Percentiles rank a stretch among this genome's conserved stretches.
Conservation (phyloP, 176 grass and related monocot species). For the Elaeis guineensis region DNA sequence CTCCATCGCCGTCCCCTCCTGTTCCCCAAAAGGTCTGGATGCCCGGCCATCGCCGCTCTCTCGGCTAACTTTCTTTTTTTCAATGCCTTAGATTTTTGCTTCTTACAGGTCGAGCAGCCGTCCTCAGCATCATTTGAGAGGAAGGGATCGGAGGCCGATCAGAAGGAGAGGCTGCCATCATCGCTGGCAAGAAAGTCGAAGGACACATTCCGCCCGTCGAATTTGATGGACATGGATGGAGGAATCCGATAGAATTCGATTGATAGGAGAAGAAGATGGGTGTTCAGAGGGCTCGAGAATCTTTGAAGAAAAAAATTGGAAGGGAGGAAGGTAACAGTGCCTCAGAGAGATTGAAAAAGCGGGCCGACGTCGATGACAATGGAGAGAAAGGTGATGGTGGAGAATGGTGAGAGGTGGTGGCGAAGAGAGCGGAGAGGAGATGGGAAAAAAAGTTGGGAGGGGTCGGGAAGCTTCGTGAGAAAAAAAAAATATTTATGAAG, state of each 20-base stretch:
- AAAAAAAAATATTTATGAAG: no score
- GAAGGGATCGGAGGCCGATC: constrained; percentile 13
- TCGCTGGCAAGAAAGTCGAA: constrained; percentile 71
- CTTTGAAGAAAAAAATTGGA: no score
- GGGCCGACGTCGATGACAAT: no score
- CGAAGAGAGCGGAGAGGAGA: no score
- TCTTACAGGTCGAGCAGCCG: constrained; percentile 32
- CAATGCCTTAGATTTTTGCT: constrained; percentile 26
- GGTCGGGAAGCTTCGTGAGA: no score
- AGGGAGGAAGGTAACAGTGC: no score
- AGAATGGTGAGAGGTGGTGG: no score
- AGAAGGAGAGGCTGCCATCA: constrained; percentile 14
- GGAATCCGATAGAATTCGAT: background rate
- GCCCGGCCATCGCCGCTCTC: constrained; percentile 16
- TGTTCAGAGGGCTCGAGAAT: no score
- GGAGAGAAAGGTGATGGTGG: no score
- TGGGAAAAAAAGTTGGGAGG: no score
- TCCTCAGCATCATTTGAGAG: constrained; percentile 8
- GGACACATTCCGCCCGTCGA: constrained; percentile 42
- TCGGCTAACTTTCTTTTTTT: constrained; percentile 24
- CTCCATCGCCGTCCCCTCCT: no score
- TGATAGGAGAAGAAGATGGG: background rate
- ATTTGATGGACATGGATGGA: constrained; percentile 51
- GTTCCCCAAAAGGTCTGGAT: background rate
- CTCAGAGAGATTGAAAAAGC: no score